Conservation (phyloP, 768 basidiomycete genomes). For the Kwoniella newhampshirensis region DNA sequence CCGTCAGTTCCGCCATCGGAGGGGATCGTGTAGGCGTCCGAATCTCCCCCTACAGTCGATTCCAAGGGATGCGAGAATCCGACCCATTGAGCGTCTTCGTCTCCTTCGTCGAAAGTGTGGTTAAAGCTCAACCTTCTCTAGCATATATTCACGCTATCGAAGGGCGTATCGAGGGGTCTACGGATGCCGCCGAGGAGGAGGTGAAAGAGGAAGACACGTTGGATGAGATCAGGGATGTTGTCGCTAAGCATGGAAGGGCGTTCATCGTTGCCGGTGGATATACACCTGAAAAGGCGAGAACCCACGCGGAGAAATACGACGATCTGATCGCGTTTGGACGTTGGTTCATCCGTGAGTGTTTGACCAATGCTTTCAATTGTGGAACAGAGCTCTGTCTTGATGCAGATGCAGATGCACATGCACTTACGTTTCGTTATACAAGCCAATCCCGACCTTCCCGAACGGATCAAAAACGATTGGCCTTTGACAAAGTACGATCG, state of each 20-base stretch:
- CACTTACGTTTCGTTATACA: background rate
- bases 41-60: constrained; percentile 63
- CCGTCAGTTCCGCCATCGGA: constrained; percentile 61
- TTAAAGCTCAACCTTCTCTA: constrained; percentile 2
- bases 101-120: background rate
- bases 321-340: constrained; percentile 19
- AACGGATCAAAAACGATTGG: constrained; percentile 11
- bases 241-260: background rate
- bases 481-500: constrained; percentile 16
- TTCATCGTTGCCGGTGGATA: constrained; percentile 16
- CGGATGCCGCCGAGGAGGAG: background rate
- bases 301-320: constrained; percentile 4
- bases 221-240: background rate
- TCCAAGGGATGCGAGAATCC: constrained; percentile 54
- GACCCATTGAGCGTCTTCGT: constrained; percentile 15
- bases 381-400: background rate
- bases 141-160: constrained; percentile 16
- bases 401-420: background rate
- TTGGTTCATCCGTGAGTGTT: constrained; percentile 12
- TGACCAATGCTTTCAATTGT: background rate
- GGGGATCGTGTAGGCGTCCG: constrained; percentile 60
- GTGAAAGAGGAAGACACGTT: constrained; percentile 1
- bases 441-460: constrained; percentile 18
- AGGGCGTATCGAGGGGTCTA: background rate
- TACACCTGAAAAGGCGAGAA: constrained; percentile 3